These are phyloP conservation scores for Eragrostis curvula DNA, from an alignment of 176 grass and related monocot genomes.

Conservation along the genomic window DNA sequence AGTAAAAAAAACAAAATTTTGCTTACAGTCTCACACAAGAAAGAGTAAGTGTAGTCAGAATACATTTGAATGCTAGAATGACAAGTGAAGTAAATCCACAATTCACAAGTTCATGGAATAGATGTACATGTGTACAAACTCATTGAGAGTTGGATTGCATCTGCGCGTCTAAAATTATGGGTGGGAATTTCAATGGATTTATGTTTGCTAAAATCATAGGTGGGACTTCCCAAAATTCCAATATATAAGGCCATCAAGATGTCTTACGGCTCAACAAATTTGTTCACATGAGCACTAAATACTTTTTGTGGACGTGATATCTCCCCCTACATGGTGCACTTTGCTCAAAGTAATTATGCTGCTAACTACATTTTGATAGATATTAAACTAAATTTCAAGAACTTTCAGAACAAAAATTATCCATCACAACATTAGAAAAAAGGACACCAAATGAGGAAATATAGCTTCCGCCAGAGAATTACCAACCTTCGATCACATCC, in stretches of 20 bases:
- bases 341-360: not conserved
- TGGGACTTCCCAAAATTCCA: no score
- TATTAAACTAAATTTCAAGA: not conserved
- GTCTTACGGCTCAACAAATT: no score
- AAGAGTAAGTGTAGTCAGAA: not conserved
- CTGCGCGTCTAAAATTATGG: no score
- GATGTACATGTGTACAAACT: not conserved
- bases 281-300: no score
- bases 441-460: not conserved
- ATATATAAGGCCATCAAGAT: no score
- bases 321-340: not conserved
- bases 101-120: not conserved
- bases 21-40: not conserved
- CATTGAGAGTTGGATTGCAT: no score
- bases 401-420: not conserved
- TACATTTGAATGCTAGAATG: not conserved
- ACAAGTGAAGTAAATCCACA: not conserved
- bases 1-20: not conserved
- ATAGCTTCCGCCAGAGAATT: constrained; percentile 27
- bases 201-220: no score
- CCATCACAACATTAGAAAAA: not conserved
- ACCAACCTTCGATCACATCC: constrained; percentile 91
- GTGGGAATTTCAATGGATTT: no score
- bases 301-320: no score
- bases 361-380: not conserved